A percentile compares a stretch with the other conserved stretches of the same genome.
Conservation (phyloP, 441 rosid species). For the Euphorbia neoarborescens region DNA sequence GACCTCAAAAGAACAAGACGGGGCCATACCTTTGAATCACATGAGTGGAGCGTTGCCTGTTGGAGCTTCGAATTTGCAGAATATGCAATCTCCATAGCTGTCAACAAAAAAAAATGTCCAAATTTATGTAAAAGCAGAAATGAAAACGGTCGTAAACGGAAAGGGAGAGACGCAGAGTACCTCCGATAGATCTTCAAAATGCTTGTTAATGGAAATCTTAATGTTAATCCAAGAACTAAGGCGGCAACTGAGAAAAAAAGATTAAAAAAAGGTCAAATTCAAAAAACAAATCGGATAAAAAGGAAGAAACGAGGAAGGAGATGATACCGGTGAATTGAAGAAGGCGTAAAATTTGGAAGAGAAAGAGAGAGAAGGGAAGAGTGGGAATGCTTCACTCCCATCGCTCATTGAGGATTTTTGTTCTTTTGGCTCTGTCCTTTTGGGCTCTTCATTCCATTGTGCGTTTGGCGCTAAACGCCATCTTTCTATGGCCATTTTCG, state of each 20-base stretch:
- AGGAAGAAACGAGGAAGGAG: not conserved
- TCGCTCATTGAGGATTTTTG: constrained; percentile 10
- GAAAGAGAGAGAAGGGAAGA: constrained; percentile 17
- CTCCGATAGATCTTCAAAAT: constrained; percentile 1
- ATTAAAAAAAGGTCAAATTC: no score
- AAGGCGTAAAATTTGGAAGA: not conserved
- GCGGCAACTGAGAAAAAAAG: not conserved
- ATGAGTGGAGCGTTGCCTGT: constrained; percentile 3
- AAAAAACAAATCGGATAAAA: not conserved
- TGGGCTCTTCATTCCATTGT: not conserved
- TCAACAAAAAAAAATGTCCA: not conserved
- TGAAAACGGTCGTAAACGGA: not conserved
- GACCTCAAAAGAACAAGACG: not conserved
- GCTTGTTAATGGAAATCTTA: constrained; percentile 6
- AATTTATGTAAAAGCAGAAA: not conserved
- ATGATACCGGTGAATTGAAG: not conserved
- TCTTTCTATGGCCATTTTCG: no score
- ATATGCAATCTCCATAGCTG: constrained; percentile 18
- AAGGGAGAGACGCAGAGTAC: not conserved
- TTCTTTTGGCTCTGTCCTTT: no score
- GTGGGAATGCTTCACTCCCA: constrained; percentile 28
- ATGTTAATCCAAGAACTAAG: not conserved
- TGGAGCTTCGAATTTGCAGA: not conserved
- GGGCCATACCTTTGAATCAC: constrained; percentile 10
- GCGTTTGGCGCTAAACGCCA: constrained; percentile 9